Evolutionary conservation across 495 filamentous ascomycete genomes (phyloP).

Genomic region (Jackrogersella multiformis): DNA sequence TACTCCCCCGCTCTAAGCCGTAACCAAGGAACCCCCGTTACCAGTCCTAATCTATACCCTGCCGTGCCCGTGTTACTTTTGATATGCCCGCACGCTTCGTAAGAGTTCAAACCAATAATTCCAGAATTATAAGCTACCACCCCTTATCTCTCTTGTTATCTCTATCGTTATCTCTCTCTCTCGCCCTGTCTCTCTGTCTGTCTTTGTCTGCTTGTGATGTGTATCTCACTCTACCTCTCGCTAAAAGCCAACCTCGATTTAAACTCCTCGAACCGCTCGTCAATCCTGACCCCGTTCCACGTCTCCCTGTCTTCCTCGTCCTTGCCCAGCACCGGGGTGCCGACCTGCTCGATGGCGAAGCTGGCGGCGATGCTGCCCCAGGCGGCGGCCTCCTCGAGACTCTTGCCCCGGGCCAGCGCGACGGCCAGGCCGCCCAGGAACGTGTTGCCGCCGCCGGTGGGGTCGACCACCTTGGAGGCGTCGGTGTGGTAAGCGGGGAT

Average conservation of each 20-base stretch:
- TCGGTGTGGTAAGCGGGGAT: constrained; percentile 63
- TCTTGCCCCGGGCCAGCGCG: constrained; percentile 70
- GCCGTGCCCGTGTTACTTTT: not conserved
- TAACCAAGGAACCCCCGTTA: not conserved
- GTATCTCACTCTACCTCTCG: constrained; percentile 5
- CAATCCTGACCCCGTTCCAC: constrained; percentile 76
- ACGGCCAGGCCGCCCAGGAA: constrained; percentile 88
- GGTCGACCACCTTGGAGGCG: constrained; percentile 75
- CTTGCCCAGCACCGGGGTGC: constrained; percentile 70
- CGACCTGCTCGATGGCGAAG: constrained; percentile 94
- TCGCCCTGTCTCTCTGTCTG: not conserved
- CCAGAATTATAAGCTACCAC: not conserved
- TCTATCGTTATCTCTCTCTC: not conserved
- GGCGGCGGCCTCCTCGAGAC: constrained; percentile 73
- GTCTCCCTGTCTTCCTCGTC: constrained; percentile 67
- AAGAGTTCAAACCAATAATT: not conserved
- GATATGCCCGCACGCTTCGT: not conserved
- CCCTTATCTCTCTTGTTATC: not conserved
- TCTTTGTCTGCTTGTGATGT: no score
- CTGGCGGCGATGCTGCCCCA: constrained; percentile 89
- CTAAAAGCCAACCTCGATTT: constrained; percentile 45
- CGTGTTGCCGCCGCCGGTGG: constrained; percentile 94
- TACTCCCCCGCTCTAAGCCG: constrained; percentile 1
- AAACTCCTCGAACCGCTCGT: constrained; percentile 64
- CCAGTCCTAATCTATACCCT: constrained; percentile 13